Evolutionary conservation across 305 asterid genomes (phyloP), one percentile per base, ranked within the genome.

Genomic region (Ilex paraguariensis): DNA sequence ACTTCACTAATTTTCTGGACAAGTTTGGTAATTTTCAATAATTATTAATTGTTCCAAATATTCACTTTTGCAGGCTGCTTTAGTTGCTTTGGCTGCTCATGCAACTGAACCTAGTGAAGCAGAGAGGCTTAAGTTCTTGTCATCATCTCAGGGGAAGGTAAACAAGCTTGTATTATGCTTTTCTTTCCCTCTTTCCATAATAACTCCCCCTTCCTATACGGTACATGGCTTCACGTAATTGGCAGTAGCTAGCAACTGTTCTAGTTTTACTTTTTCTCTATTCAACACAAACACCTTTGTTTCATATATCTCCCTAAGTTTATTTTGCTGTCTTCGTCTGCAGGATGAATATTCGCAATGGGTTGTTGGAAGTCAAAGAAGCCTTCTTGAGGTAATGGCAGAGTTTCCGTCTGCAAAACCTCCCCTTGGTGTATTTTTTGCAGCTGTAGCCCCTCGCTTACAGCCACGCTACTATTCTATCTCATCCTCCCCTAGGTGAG

Each of bases 81-180:
- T 87, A 81, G 64, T 81, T 74, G 95, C 95, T 31, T 77, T 87
- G 71, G 95, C 93, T 68, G 81, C 90, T 60, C 78, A 84, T 82
- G 85, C 95, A 44, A 75, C 83, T 62, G 90, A 82, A 50, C 75
- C 83, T 42, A 75, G 64, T 65, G 95, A 87, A 77, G 84, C 81
- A 52, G 90, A 87, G 59, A 72, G 63, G 77, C 85, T 87, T 31
- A 84, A 73, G 75, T 80, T 79, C 75, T 77, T 87, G 77, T 70
- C 93, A 64, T 87, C 95, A 59, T 90, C 92, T 46, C 82, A 76
- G 77, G 95, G 95, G 73, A 87, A 87, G 92, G 95, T 87, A 70
- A 65, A 70, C 13, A 62, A 40, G 21, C 64, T 42, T 57, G 39
- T 44, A 31, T 21, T 58, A 54, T 30, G 17, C 45, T 16, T 54